Evolutionary conservation across 495 filamentous ascomycete genomes (phyloP).

Genomic region (Cetradonia linearis): DNA sequence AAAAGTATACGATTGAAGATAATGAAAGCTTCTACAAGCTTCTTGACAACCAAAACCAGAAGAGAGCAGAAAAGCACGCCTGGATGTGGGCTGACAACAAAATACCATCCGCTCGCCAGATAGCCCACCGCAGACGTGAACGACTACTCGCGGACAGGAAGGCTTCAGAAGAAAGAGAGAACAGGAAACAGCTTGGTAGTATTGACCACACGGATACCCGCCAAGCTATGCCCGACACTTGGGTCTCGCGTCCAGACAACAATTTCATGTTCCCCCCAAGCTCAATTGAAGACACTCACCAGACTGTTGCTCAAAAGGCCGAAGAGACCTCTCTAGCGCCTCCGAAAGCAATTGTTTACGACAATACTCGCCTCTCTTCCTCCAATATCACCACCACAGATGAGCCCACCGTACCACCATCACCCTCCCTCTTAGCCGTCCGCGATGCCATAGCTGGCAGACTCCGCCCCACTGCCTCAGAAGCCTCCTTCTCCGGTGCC

Average conservation of each 20-base stretch:
- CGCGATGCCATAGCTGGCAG: slow-evolving; percentile 77
- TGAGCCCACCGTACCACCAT: slow-evolving; percentile 44
- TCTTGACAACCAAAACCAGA: slow-evolving; percentile 82
- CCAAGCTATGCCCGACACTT: slow-evolving; percentile 68
- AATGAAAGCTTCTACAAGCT: slow-evolving; percentile 92
- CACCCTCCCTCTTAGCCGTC: slow-evolving; percentile 76
- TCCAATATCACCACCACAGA: slow-evolving; percentile 29
- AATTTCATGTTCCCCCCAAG: slow-evolving; percentile 75
- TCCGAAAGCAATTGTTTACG: slow-evolving; percentile 68
- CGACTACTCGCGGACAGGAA: slow-evolving; percentile 45
- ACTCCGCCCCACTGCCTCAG: slow-evolving; percentile 51
- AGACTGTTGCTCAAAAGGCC: slow-evolving; percentile 56
- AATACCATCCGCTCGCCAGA: slow-evolving; percentile 73
- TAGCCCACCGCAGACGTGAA: slow-evolving; percentile 66
- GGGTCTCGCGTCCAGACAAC: slow-evolving; percentile 67
- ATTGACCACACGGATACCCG: slow-evolving; percentile 53
- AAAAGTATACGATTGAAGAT: slow-evolving; percentile 91
- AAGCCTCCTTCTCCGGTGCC: slow-evolving; percentile 52
- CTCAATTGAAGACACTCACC: slow-evolving; percentile 53
- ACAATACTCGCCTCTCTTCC: slow-evolving; percentile 65
- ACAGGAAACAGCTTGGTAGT: slow-evolving; percentile 41
- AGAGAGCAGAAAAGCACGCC: slow-evolving; percentile 66
- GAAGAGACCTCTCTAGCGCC: slow-evolving; percentile 62
- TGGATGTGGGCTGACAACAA: slow-evolving; percentile 89
- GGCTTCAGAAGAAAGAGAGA: slow-evolving; percentile 27